These are phyloP conservation scores for Pleurotus sapidus DNA, from an alignment of 768 basidiomycete species.

Conservation along the genomic window DNA sequence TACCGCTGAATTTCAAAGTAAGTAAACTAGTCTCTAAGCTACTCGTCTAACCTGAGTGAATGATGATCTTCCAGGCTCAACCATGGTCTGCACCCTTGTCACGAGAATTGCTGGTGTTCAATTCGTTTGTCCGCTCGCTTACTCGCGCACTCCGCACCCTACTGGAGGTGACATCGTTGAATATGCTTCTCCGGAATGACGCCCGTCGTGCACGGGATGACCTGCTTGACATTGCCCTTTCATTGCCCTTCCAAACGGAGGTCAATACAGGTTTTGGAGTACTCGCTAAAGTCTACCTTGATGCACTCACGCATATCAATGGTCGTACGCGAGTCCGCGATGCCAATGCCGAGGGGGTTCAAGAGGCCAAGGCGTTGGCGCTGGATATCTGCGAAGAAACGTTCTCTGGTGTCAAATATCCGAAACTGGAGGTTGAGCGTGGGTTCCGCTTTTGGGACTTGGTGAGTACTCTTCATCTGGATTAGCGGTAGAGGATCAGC, in stretches of 20 bases:
- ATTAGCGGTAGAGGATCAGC: background rate
- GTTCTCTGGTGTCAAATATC: slow-evolving; percentile 87
- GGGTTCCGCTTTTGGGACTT: slow-evolving; percentile 99
- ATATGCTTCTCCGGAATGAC: slow-evolving; percentile 90
- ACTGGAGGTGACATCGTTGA: slow-evolving; percentile 87
- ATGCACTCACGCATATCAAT: slow-evolving; percentile 87
- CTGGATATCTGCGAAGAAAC: slow-evolving; percentile 92
- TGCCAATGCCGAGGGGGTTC: slow-evolving; percentile 74
- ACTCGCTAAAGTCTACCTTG: slow-evolving; percentile 94
- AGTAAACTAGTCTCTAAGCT: slow-evolving; percentile 19
- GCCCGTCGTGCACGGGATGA: slow-evolving; percentile 88
- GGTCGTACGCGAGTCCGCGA: slow-evolving; percentile 74
- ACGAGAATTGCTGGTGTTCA: slow-evolving; percentile 95
- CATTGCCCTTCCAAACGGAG: slow-evolving; percentile 92
- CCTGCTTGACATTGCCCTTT: slow-evolving; percentile 86
- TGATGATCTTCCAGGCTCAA: slow-evolving; percentile 52
- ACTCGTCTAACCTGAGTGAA: slow-evolving; percentile 3
- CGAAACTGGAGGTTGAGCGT: slow-evolving; percentile 87
- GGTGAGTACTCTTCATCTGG: slow-evolving; percentile 48
- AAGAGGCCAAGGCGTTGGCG: slow-evolving; percentile 81
- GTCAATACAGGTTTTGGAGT: slow-evolving; percentile 99
- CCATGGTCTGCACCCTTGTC: slow-evolving; percentile 97
- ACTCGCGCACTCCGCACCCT: slow-evolving; percentile 88
- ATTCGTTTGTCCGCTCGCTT: slow-evolving; percentile 92
- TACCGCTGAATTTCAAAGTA: slow-evolving; percentile 93